Percentiles rank a stretch among this genome's conserved stretches.
These are phyloP conservation scores for Sabuloglossum arenarium DNA, from an alignment of 495 filamentous ascomycete species.

Conservation along the genomic window DNA sequence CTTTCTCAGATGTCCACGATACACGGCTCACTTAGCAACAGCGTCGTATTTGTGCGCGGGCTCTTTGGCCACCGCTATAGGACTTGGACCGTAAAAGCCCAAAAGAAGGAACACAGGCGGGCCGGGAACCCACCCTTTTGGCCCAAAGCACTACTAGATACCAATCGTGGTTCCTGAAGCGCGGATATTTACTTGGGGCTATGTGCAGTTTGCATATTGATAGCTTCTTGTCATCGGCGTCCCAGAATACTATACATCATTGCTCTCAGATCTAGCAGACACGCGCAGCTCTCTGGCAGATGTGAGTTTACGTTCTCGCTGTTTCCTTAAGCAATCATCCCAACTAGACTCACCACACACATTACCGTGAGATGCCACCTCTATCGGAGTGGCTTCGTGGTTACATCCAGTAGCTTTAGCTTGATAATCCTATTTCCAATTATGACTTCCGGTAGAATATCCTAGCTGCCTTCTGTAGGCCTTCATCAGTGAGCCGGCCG, in stretches of 20 bases:
- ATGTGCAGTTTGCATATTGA: conserved; percentile 1
- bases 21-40: background rate
- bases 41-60: conserved; percentile 1
- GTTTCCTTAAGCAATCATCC: background rate
- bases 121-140: background rate
- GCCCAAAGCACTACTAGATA: background rate
- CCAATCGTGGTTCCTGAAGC: background rate
- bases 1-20: background rate
- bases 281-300: background rate
- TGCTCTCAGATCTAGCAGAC: conserved; percentile 2
- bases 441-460: no score
- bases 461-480: no score
- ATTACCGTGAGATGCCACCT: no score
- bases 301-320: background rate
- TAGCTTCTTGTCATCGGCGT: background rate
- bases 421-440: no score
- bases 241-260: background rate
- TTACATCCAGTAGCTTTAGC: no score
- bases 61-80: background rate
- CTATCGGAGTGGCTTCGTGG: no score
- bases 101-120: background rate
- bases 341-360: no score
- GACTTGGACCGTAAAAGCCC: background rate
- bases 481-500: no score
- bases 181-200: background rate